Evolutionary conservation across 306 rosid genomes (phyloP), one percentile per base, ranked within the genome.

Genomic region (Castanospermum australe): DNA sequence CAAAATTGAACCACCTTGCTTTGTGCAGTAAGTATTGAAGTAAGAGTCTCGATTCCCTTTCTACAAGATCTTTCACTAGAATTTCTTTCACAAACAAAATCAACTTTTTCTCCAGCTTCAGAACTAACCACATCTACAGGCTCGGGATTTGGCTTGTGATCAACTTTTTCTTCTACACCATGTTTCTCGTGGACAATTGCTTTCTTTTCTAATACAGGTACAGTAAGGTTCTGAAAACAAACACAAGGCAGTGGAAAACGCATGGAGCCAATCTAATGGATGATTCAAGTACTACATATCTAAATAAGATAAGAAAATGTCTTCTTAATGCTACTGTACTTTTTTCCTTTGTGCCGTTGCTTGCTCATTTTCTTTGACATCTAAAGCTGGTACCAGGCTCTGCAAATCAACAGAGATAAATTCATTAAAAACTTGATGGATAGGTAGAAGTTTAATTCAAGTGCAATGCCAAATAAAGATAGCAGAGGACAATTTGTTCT

Each of bases 1-100:
- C 66, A 77, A 72, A 38, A 8, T 39, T 59, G 50, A 55, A 55
- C 20, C 54, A 86, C 94, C 87, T 90, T 86, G 89, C 87, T 88
- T 77, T 84, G 42, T 35, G 86, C 84, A 57, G 71, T 68, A 52
- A 84, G 83, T 30, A 61, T 66, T 13, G 89, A 85, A 42, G 76
- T 82, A 22, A 81, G 82, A 30, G 85, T 56, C 78, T 39, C 69
- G 79, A 54, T 52, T 14, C 36, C 79, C 85, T 88, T 84, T 61
- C 54, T 73, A 12, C 51, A 33, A 21, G 69, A 42, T 54, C 70
- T 81, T 47, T 41, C 62, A 8, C 50, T 18, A 36, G 48, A 13
- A 22, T 30, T 30, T 14, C 54, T 61, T 22, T 63, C 33, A 20
- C 35, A 9, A 32, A 18, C 38, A 20, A 32, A 48, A 32, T 61